Base-by-base conservation (phyloP, 306 rosid genomes). In the Trichosanthes truncata region DNA sequence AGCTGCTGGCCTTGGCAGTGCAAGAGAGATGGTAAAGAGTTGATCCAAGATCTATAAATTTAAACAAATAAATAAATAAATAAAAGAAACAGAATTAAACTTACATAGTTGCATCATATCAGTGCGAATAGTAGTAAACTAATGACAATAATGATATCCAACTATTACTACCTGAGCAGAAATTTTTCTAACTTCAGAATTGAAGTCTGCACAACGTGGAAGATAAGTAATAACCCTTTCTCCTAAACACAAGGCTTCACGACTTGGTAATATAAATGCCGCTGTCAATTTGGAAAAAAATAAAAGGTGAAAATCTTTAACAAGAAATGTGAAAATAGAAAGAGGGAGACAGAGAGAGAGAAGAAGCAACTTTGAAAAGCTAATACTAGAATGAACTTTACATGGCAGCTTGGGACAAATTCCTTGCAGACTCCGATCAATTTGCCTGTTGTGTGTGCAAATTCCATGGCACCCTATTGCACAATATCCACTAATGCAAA, bases 121-220 rank as follows among this genome's bases (percentile, higher is more conserved):
- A 12, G 76, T 43, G 55, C 0, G 15, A 69, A 69, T 10, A 41
- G 9, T 21, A 69, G 31, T 21, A 46, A 71, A 14, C 11, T 52
- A 35, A 35, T 55, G 23, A 48, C 60, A 12, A 48, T n/a, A 73
- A 76, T 11, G n/a, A 56, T 20, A 35, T 56, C 23, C n/a, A 77
- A 12, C 41, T 40, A 76, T 56, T 33, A 53, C 78, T 76, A 94
- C 98, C 88, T 91, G 97, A 35, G 97, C 98, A 17, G 98, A 94
- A 82, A 85, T 29, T 88, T 92, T 94, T 86, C 98, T 84, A 85
- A 94, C 98, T 85, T 94, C 98, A 75, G 97, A 89, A 85, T 89
- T 84, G 67, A 89, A 84, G 88, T 94, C 98, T 7, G 94, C 97
- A 89, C 97, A 94, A 66, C 98, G 97, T 60, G 97, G 98, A 86